These are phyloP conservation scores for Ceratobasidium sp. DNA, from an alignment of 1,284 basidiomycete genomes.

Conservation along the genomic window DNA sequence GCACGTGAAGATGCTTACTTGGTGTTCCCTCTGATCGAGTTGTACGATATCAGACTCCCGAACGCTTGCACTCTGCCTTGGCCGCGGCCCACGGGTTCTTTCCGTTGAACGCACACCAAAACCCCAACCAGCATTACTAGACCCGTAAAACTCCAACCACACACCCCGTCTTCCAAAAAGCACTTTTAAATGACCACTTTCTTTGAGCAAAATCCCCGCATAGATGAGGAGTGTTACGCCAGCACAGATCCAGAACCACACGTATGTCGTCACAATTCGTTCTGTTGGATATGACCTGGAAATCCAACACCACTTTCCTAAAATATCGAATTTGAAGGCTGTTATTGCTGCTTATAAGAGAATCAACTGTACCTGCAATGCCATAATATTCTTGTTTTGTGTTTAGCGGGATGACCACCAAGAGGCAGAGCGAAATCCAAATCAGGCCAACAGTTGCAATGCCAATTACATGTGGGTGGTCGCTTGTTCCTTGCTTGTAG, in stretches of 20 bases:
- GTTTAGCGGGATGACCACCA: background rate
- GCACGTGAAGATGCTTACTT: no score
- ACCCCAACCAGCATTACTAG: no score
- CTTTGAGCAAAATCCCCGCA: background rate
- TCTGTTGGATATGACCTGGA: background rate
- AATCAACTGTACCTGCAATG: background rate
- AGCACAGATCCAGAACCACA: background rate
- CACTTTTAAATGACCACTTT: no score
- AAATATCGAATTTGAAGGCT: background rate
- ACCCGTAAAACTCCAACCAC: background rate
- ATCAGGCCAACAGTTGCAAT: background rate
- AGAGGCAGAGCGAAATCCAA: background rate
- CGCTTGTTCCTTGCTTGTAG: background rate
- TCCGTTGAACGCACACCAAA: no score
- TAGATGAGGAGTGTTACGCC: background rate
- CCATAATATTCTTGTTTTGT: background rate
- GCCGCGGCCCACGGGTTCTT: no score
- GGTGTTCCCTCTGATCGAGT: no score
- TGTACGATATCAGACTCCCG: no score
- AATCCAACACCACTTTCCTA: conserved; percentile 7
- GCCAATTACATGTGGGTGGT: background rate
- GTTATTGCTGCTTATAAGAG: background rate
- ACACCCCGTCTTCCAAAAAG: background rate
- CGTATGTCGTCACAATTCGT: background rate
- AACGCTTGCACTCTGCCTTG: no score